These are phyloP conservation scores for Blastocystis sp. DNA, from an alignment of 352 stramenopile species.

Conservation along the genomic window DNA sequence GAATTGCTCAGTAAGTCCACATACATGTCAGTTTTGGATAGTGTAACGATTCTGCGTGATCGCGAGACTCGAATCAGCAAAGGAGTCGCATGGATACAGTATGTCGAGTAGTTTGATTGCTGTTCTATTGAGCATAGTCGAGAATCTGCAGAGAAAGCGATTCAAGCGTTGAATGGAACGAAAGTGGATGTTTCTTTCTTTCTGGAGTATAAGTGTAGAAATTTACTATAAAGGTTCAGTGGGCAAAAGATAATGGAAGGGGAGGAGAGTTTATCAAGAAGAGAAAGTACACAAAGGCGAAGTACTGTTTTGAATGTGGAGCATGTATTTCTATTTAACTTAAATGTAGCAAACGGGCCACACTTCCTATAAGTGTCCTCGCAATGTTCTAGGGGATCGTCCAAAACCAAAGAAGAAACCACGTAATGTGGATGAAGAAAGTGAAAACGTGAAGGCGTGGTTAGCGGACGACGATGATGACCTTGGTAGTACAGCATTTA, in stretches of 20 bases:
- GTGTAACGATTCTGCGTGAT: slow-evolving; percentile 71
- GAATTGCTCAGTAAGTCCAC: slow-evolving; percentile 66
- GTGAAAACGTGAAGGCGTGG: slow-evolving; percentile 35
- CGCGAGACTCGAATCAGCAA: slow-evolving; percentile 71
- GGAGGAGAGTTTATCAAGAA: slow-evolving; percentile 73
- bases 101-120: slow-evolving; percentile 71
- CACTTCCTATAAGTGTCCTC: slow-evolving; percentile 75
- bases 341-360: slow-evolving; percentile 68
- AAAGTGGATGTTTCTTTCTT: slow-evolving; percentile 25
- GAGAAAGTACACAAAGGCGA: slow-evolving; percentile 70
- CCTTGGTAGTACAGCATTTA: neutral
- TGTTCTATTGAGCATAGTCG: neutral
- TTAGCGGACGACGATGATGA: slow-evolving; percentile 46
- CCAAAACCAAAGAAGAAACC: slow-evolving; percentile 68
- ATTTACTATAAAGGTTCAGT: slow-evolving; percentile 70
- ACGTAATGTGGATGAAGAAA: neutral
- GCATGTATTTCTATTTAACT: neutral
- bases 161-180: slow-evolving; percentile 38
- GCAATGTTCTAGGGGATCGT: slow-evolving; percentile 72
- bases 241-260: slow-evolving; percentile 76
- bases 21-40: neutral
- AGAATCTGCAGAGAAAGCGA: slow-evolving; percentile 43
- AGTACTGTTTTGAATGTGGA: slow-evolving; percentile 77
- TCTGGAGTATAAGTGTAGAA: slow-evolving; percentile 64
- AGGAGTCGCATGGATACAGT: slow-evolving; percentile 77